phyloP scores from a whole-genome alignment of 1,284 basidiomycete species.

The Phellinidium pouzarii region DNA sequence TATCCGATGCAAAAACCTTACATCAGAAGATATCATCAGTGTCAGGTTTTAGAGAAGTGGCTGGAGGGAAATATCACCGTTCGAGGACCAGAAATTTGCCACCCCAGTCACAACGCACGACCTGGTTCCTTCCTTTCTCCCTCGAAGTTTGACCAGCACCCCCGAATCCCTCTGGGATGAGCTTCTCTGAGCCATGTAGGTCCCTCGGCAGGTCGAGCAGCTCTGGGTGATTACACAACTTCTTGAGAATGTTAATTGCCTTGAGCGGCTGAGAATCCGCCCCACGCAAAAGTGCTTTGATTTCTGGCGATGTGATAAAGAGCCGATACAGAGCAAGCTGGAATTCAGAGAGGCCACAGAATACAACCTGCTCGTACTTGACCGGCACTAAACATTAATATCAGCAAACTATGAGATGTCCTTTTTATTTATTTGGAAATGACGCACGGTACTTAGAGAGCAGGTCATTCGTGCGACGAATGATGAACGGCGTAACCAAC shows the following conservation, averaged over 20 bases:
- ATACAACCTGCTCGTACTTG: slow-evolving; percentile 99
- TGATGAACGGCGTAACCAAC: slow-evolving; percentile 94
- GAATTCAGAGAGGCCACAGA: slow-evolving; percentile 85
- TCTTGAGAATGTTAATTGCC: slow-evolving; percentile 95
- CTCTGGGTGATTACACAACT: slow-evolving; percentile 97
- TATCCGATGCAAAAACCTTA: slow-evolving; percentile 82
- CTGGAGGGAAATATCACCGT: slow-evolving; percentile 43
- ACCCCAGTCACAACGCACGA: slow-evolving; percentile 72
- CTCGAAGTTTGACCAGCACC: slow-evolving; percentile 28
- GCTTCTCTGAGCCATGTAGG: slow-evolving; percentile 75
- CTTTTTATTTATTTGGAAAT: not conserved
- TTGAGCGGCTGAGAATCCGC: slow-evolving; percentile 93
- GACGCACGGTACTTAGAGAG: slow-evolving; percentile 91
- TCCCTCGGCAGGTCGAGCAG: slow-evolving; percentile 85
- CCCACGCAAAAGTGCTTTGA: slow-evolving; percentile 86
- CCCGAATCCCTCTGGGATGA: slow-evolving; percentile 80
- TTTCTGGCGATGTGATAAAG: slow-evolving; percentile 93
- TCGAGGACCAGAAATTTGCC: slow-evolving; percentile 95
- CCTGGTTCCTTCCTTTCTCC: slow-evolving; percentile 41
- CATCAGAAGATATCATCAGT: slow-evolving; percentile 1
- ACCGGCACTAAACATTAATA: slow-evolving; percentile 69
- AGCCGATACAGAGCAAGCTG: slow-evolving; percentile 87
- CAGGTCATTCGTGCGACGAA: slow-evolving; percentile 93
- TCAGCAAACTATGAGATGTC: not conserved
- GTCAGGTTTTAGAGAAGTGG: not conserved